Base-by-base conservation (phyloP, 192 early-diverging fungal species). In the Entomortierella beljakovae region DNA sequence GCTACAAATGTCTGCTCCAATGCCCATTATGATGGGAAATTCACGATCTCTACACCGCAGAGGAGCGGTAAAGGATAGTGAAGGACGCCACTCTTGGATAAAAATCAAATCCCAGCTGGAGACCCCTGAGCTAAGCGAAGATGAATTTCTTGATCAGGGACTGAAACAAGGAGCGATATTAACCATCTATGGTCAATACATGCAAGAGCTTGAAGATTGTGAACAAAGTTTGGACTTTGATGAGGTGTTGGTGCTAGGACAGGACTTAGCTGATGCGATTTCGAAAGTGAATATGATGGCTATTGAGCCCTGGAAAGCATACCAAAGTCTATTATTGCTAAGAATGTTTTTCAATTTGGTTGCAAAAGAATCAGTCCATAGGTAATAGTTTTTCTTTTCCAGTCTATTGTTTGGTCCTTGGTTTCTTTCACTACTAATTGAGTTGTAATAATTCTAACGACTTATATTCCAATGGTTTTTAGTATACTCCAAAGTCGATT, bases 311-410 rank as follows among this genome's bases (percentile, higher is more conserved):
- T 69, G 67, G 75, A 79, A 79, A 57, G 67, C 67, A 22, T 70
- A 79, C n/a, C 75, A 70, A 50, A 64, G 60, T 18, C 35, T 79
- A 20, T 28, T 79, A 25, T 33, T 79, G 11, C 18, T 79, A 40
- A 62, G 75, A 28, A 79, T 79, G 75, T 79, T 79, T 34, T 40
- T 79, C 28, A 64, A 37, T 33, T 35, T 79, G 51, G 68, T 79
- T 31, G 75, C 75, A 40, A 79, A 79, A 50, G 75, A 79, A 25
- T 79, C 75, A 9, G 68, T 79, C 0, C 66, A 79, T 57, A 79
- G 67, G 75, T 79, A 65, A 46, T 3, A 40, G n/a, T n/a, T n/a
- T 23, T 13, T 1, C 6, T 25, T 8, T n/a, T 28, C 25, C 25
- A 26, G 33, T 16, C 8, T 11, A 56, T 13, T n/a, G 7, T 25